phyloP scores from a whole-genome alignment of 2,329 filamentous ascomycete species.

The Drechslerella stenobrocha region DNA sequence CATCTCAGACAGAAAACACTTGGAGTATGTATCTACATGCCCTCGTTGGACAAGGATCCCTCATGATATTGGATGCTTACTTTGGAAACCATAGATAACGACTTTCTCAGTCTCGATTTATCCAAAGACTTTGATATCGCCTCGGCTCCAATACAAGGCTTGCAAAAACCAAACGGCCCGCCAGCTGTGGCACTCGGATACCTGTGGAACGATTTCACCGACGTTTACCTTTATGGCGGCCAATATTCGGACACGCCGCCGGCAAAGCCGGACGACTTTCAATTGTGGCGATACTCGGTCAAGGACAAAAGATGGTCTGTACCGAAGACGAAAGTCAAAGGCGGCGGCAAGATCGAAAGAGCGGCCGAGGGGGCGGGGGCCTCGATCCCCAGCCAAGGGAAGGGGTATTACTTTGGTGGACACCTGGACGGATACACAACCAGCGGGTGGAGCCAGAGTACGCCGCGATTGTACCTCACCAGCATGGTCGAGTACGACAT shows the following conservation, averaged over 20 bases:
- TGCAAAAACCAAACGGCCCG: constrained; percentile 68
- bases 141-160: constrained; percentile 65
- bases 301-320: constrained; percentile 50
- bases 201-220: constrained; percentile 72
- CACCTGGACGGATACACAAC: constrained; percentile 70
- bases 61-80: constrained; percentile 40
- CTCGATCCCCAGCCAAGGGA: constrained; percentile 69
- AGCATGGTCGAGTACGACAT: constrained; percentile 74
- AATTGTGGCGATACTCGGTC: constrained; percentile 73
- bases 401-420: constrained; percentile 78
- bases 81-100: constrained; percentile 61
- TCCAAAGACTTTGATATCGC: constrained; percentile 71
- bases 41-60: too few species aligned
- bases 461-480: constrained; percentile 69
- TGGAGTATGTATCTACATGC: constrained; percentile 64
- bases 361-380: constrained; percentile 74
- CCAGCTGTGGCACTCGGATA: constrained; percentile 72
- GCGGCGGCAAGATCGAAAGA: constrained; percentile 61
- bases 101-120: constrained; percentile 72
- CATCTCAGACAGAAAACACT: constrained; percentile 65
- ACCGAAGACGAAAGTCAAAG: constrained; percentile 21
- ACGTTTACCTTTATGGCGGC: constrained; percentile 73
- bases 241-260: constrained; percentile 69
- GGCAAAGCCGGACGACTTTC: constrained; percentile 63
- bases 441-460: constrained; percentile 69